Percentiles rank a stretch among this genome's conserved stretches.
Evolutionary conservation across 495 filamentous ascomycete genomes (phyloP).

Genomic region (Hypoxylon rickii): DNA sequence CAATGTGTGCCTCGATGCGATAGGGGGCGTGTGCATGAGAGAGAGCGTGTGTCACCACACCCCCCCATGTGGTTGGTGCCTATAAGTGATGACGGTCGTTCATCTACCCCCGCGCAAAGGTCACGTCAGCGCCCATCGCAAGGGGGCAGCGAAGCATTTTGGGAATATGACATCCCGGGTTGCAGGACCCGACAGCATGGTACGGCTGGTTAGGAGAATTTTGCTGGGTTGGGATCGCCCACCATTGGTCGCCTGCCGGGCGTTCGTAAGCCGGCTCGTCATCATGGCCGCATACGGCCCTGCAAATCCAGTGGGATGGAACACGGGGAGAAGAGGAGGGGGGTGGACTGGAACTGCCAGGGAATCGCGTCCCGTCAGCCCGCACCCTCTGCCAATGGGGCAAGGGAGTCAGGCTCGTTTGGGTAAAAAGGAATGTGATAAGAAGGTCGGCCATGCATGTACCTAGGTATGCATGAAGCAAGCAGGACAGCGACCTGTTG

Average conservation of each 20-base stretch:
- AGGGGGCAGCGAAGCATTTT: not conserved
- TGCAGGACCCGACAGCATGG: slow-evolving; percentile 35
- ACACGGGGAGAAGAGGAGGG: slow-evolving; percentile 3
- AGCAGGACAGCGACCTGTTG: slow-evolving; percentile 7
- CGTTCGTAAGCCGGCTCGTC: slow-evolving; percentile 34
- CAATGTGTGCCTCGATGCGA: no score
- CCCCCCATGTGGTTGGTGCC: not conserved
- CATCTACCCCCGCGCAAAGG: not conserved
- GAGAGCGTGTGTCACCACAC: not conserved
- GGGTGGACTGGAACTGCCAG: slow-evolving; percentile 1
- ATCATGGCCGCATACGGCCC: slow-evolving; percentile 28
- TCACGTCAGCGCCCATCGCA: not conserved
- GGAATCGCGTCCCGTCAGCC: slow-evolving; percentile 30
- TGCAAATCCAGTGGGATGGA: slow-evolving; percentile 27
- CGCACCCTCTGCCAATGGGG: slow-evolving; percentile 25
- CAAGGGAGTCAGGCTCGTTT: slow-evolving; percentile 20
- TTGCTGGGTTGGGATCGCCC: slow-evolving; percentile 12
- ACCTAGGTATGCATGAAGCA: slow-evolving; percentile 31
- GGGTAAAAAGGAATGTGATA: slow-evolving; percentile 35
- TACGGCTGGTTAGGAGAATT: slow-evolving; percentile 14
- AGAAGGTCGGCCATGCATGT: slow-evolving; percentile 17
- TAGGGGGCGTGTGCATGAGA: not conserved
- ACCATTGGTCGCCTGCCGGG: slow-evolving; percentile 20
- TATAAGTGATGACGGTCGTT: no score
- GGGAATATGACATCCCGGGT: not conserved